These are phyloP conservation scores for Colletotrichum coccodes DNA, from an alignment of 2,329 filamentous ascomycete species.

Conservation along the genomic window DNA sequence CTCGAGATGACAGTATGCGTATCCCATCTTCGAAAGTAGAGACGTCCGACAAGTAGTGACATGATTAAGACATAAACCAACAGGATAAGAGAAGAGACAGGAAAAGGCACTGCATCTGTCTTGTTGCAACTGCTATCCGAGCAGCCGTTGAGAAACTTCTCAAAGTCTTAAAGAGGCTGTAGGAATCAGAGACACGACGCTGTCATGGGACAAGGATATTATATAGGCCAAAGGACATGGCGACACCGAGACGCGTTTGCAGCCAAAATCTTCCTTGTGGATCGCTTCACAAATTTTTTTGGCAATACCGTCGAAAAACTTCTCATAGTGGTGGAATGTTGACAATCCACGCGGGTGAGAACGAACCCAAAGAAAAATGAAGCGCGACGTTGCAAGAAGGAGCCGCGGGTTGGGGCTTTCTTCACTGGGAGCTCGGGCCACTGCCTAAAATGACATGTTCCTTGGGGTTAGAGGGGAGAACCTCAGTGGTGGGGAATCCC, in stretches of 20 bases:
- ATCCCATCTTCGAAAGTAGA: not conserved
- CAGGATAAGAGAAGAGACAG: not conserved
- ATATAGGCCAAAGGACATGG: too few relatives aligned
- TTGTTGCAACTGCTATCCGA: not conserved
- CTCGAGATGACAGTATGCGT: not conserved
- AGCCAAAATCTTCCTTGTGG: too few relatives aligned
- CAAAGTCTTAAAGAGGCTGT: too few relatives aligned
- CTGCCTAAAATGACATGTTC: constrained; percentile 10
- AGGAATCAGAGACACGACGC: too few relatives aligned
- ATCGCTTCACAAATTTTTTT: too few relatives aligned
- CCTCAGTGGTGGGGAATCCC: constrained; percentile 26
- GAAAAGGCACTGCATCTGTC: not conserved
- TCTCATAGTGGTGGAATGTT: not conserved
- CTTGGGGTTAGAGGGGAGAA: not conserved
- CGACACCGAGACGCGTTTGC: too few relatives aligned
- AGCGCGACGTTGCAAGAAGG: not conserved
- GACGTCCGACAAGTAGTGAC: too few relatives aligned
- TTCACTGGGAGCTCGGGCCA: constrained; percentile 13
- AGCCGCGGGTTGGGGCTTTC: not conserved
- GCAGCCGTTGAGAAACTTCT: not conserved
- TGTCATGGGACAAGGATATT: too few relatives aligned
- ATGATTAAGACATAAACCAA: not conserved
- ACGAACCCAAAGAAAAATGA: too few relatives aligned
- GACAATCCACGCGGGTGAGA: too few relatives aligned
- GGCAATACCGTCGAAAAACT: not conserved